These are phyloP conservation scores for Evansstolkia leycettana DNA, from an alignment of 495 filamentous ascomycete genomes.

Conservation along the genomic window DNA sequence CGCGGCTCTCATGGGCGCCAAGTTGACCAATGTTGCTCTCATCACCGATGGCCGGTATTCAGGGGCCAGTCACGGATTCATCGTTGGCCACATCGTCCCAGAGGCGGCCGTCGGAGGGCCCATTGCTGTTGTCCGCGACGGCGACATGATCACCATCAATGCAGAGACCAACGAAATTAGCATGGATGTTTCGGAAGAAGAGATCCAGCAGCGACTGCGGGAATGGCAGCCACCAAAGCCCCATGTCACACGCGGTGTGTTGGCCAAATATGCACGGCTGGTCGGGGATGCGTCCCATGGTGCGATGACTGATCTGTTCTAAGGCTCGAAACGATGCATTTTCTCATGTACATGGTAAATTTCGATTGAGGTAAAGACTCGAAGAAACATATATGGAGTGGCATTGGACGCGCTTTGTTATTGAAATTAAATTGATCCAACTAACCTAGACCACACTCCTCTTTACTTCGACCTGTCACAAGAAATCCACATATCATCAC, in stretches of 20 bases:
- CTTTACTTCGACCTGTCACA: too few species aligned
- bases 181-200: slow-evolving; percentile 64
- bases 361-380: too few species aligned
- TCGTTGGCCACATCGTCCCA: slow-evolving; percentile 88
- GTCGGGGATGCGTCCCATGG: slow-evolving; percentile 66
- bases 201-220: slow-evolving; percentile 52
- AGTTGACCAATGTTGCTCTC: slow-evolving; percentile 75
- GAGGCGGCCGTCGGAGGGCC: slow-evolving; percentile 79
- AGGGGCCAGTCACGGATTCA: slow-evolving; percentile 89
- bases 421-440: too few species aligned
- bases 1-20: slow-evolving; percentile 88
- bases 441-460: too few species aligned
- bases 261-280: slow-evolving; percentile 80
- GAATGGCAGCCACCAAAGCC: slow-evolving; percentile 64
- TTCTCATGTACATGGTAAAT: too few species aligned
- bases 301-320: slow-evolving; percentile 43
- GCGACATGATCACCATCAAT: slow-evolving; percentile 79
- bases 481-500: too few species aligned
- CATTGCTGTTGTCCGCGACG: slow-evolving; percentile 67
- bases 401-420: too few species aligned
- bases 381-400: too few species aligned
- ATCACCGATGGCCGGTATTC: slow-evolving; percentile 91
- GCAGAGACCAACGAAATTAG: slow-evolving; percentile 64
- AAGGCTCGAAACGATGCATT: neutral
- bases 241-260: slow-evolving; percentile 68